Evolutionary conservation across 2,329 filamentous ascomycete genomes (phyloP).

Genomic region (Penicillium sp.): DNA sequence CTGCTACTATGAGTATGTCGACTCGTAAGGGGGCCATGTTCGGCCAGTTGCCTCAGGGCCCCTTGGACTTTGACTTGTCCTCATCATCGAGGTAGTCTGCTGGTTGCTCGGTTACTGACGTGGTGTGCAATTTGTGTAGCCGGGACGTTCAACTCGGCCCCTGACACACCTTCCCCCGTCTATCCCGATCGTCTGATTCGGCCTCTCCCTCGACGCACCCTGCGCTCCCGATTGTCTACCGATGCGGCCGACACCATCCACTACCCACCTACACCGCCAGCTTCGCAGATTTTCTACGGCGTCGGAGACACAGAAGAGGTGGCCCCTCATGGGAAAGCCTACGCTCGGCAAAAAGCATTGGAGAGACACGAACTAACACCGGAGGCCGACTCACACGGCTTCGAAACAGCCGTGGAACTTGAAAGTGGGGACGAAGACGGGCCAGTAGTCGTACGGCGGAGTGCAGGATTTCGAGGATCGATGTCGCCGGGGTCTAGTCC

Average conservation of each 20-base stretch:
- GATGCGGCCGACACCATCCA: constrained; percentile 82
- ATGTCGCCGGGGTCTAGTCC: constrained; percentile 40
- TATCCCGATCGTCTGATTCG: constrained; percentile 92
- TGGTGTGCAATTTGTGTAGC: constrained; percentile 48
- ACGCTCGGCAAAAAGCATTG: constrained; percentile 53
- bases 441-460: constrained; percentile 51
- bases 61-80: constrained; percentile 20
- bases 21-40: constrained; percentile 26
- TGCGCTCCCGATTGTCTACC: constrained; percentile 85
- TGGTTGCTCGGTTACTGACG: constrained; percentile 45
- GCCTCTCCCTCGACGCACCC: constrained; percentile 84
- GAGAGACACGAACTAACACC: constrained; percentile 46
- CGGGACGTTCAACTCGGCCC: constrained; percentile 57
- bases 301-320: constrained; percentile 65
- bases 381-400: constrained; percentile 49
- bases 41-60: constrained; percentile 21
- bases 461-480: constrained; percentile 48
- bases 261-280: constrained; percentile 76
- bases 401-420: constrained; percentile 61
- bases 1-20: constrained; percentile 53
- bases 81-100: constrained; percentile 27
- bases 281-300: constrained; percentile 77
- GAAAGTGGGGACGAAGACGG: constrained; percentile 68
- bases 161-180: constrained; percentile 77
- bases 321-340: constrained; percentile 53